These are phyloP conservation scores for Melocanna baccifera DNA, from an alignment of 176 grass and related monocot genomes.

Conservation along the genomic window DNA sequence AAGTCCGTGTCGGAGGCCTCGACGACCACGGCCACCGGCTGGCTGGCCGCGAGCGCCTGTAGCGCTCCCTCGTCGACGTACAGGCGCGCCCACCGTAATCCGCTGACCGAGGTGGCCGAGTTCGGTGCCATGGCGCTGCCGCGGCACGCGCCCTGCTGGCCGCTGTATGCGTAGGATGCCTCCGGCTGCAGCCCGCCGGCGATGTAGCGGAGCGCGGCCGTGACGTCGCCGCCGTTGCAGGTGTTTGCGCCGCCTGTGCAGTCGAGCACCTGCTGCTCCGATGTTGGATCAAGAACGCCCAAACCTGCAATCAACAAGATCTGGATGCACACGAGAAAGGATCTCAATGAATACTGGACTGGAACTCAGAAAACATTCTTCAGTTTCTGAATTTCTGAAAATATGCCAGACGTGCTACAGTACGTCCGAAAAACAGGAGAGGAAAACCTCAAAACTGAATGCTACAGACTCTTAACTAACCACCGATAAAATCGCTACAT, in stretches of 20 bases:
- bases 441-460: too few relatives aligned
- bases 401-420: too few relatives aligned
- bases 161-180: conserved; percentile 36
- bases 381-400: too few relatives aligned
- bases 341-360: too few relatives aligned
- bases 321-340: too few relatives aligned
- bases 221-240: conserved; percentile 41
- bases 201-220: conserved; percentile 38
- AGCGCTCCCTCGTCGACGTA: conserved; percentile 38
- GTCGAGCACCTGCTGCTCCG: conserved; percentile 52
- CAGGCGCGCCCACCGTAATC: neutral
- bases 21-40: conserved; percentile 46
- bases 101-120: conserved; percentile 12
- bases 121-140: neutral
- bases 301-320: too few relatives aligned
- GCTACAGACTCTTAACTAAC: too few relatives aligned
- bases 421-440: too few relatives aligned
- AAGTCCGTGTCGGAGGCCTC: conserved; percentile 52
- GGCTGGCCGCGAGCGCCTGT: conserved; percentile 30
- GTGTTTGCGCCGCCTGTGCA: conserved; percentile 24
- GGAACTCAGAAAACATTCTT: too few relatives aligned
- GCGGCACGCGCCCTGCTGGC: conserved; percentile 35
- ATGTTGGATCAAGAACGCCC: too few relatives aligned
- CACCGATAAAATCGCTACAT: too few relatives aligned
- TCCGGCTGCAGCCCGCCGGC: conserved; percentile 40